Evolutionary conservation across 257 asterid genomes (phyloP), one percentile per base, ranked within the genome.

Genomic region (Ajuga chamaepitys): DNA sequence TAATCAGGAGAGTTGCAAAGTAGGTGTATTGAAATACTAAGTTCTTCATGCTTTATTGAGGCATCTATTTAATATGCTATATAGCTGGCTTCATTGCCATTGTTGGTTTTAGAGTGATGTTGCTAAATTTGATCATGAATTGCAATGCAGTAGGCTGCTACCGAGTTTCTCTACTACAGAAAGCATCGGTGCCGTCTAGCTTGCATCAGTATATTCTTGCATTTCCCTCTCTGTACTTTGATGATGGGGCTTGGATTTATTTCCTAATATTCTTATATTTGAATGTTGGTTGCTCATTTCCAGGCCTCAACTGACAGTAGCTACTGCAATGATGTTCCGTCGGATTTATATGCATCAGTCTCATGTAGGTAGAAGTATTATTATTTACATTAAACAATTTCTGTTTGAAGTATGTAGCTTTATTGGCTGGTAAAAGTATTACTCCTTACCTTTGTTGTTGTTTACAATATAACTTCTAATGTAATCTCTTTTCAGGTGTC

Each of bases 111-210:
- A 95, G 99, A 16, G 96, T 82, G 71, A 82, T 74, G 78, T 89
- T 94, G 71, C 85, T 94, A 56, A 90, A 83, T 73, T 77, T 94
- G 88, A 94, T 97, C 89, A 79, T 94, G 88, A 88, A 88, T 70
- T 94, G 99, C 79, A 86, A 76, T 71, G 97, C 99, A 16, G 99
- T 94, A 44, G 99, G 90, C 66, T 94, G 99, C 73, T 94, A 98
- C 74, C 86, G 99, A 78, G 99, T 90, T 72, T 94, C 99, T 71
- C 99, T 98, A 71, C 77, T 94, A 52, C 99, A 94, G 62, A 94
- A 94, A 74, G 99, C 99, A 68, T 98, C 90, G 91, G 99, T 94
- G 67, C 65, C 67, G 55, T 77, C 74, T 60, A 50, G 62, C 47
- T 66, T 57, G 59, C 72, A 41, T 61, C 40, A 44, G 0, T 22